Base-by-base conservation (phyloP, 2,329 filamentous ascomycete species). In the Cadophora gregata region DNA sequence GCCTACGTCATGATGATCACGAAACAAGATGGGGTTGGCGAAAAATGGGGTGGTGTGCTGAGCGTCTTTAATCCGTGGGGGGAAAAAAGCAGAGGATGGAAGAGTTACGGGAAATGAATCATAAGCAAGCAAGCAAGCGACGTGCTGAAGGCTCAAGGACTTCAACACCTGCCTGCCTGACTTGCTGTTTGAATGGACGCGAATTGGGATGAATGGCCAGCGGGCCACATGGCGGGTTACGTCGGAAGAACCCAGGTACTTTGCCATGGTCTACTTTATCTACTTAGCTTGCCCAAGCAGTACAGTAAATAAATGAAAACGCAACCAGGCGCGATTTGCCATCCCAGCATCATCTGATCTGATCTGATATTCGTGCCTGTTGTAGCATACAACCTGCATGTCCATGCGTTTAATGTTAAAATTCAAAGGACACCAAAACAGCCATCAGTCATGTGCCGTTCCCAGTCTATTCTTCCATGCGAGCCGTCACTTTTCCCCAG, bases 191-290 rank as follows among this genome's bases (percentile, higher is more conserved):
- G 25, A 29, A 19, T 27, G 29, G 27, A 38, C 25, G 47, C 9
- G 47, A n/a, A 50, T 38, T 42, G 59, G 59, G 59, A 62, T 62
- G 59, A 62, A 62, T 51, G 45, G 59, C 59, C 31, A 25, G 36
- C 29, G 58, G 42, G 47, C 14, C 19, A 51, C 25, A n/a, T 16
- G 45, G 19, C 24, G 27, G 27, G n/a, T n/a, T n/a, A 29, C 24
- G 19, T 24, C 8, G 19, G 29, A 27, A 24, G 31, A 36, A 48
- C 38, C n/a, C 27, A 47, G 27, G 38, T 48, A 24, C 33, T 16
- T 36, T 42, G 21, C 36, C 21, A 25, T 42, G 5, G 21, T 24
- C 42, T 31, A 14, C 21, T 58, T 38, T 42, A 27, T 33, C 19
- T 58, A 58, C 55, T 45, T 47, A 21, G 58, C 24, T 33, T 60